These are phyloP conservation scores for Phalaenopsis hybrid DNA, from an alignment of 116 monocot species.

Conservation along the genomic window DNA sequence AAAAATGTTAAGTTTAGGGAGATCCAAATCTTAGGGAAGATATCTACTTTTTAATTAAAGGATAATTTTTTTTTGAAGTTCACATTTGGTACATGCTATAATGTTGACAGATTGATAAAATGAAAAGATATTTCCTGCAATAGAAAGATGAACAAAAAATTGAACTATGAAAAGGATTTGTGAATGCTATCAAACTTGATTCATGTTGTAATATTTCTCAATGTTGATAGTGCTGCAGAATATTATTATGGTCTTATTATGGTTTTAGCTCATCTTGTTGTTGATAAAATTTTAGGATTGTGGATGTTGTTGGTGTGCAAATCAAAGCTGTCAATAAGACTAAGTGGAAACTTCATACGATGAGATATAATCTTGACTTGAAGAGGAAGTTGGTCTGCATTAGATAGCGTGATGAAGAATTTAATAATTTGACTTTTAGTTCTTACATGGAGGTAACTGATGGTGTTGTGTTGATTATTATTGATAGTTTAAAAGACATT, in stretches of 20 bases:
- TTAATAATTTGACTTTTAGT: background rate
- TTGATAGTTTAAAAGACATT: no score
- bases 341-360: background rate
- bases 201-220: no score
- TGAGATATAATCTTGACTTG: background rate
- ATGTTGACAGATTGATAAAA: background rate
- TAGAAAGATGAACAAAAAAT: background rate
- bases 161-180: no score
- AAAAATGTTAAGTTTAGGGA: background rate
- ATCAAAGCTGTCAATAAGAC: background rate
- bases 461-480: no score
- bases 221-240: no score
- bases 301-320: background rate
- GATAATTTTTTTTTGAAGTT: background rate
- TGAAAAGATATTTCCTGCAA: background rate
- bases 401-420: background rate
- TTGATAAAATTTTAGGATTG: background rate
- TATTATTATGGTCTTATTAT: no score
- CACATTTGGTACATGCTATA: background rate
- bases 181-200: no score
- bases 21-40: background rate
- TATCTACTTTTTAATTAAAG: background rate
- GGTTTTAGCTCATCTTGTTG: background rate
- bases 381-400: background rate
- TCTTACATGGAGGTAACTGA: no score